Evolutionary conservation across 345 rosid genomes (phyloP), one percentile per base, ranked within the genome.

Genomic region (Brassica nigra): DNA sequence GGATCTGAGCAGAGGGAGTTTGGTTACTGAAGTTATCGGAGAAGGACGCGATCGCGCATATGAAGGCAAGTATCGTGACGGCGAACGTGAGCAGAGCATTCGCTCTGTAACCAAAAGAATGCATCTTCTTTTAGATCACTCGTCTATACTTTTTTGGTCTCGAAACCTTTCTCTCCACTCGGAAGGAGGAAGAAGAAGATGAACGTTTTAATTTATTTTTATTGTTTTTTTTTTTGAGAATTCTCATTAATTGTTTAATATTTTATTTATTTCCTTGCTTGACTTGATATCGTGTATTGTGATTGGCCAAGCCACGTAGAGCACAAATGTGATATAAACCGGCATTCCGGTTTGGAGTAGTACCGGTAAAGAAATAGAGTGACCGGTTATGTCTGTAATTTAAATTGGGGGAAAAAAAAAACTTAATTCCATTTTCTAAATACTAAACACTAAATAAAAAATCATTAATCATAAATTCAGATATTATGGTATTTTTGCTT

Each of bases 11-110:
- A 34, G 98, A 82, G 34, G 97, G 95, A 68, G 86, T 75, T 30
- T 97, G 93, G 58, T 84, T 70, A 77, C 89, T 95, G 84, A 95
- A 84, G 77, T 87, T 93, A 68, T 95, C 98, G n/a, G 98, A 89
- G 80, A 95, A 62, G 34, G 99, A 95, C 14, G 88, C 95, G 59
- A 91, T 82, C 80, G 89, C 91, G 74, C 99, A 93, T 73, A 95
- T 87, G 29, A 95, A 81, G 0, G 98, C 97, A 2, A 95, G 85
- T 73, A 93, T 89, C 49, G 95, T 93, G 23, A 93, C 78, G 16
- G 93, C 84, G 83, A 93, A 91, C 23, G 99, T 95, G 20, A 93
- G 84, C 79, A 95, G 83, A 47, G 95, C 96, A 71, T 93, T 95
- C 8, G 92, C 91, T 81, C 97, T 87, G 89, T 89, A 91, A 23